Conservation (phyloP, 176 grass and related monocot genomes). For the Rhynchospora pubera region DNA sequence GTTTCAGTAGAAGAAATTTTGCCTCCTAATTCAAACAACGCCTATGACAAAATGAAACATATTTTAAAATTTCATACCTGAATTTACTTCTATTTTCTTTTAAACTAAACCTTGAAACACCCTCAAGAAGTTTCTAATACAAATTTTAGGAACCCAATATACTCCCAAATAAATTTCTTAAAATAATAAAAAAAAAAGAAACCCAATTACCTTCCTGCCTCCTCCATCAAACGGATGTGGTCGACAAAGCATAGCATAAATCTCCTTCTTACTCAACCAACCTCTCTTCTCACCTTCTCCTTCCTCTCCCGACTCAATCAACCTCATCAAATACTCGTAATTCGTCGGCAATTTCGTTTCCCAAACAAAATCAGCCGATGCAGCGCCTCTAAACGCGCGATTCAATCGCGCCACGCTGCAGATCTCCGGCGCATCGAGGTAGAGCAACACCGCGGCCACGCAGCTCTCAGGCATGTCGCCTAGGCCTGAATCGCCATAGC, state of each 20-base stretch:
- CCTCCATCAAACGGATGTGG: slow-evolving; percentile 54
- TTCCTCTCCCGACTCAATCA: background rate
- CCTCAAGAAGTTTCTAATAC: background rate
- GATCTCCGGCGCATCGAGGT: slow-evolving; percentile 87
- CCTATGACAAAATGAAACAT: background rate
- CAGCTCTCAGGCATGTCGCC: slow-evolving; percentile 97
- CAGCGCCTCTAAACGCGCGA: slow-evolving; percentile 59
- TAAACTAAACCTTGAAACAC: background rate
- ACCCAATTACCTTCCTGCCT: slow-evolving; percentile 44
- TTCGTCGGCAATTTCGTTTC: slow-evolving; percentile 61
- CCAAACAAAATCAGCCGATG: slow-evolving; percentile 78
- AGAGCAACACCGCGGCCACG: slow-evolving; percentile 59
- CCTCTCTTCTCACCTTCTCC: background rate
- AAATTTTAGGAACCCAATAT: background rate
- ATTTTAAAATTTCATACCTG: background rate
- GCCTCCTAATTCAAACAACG: no score
- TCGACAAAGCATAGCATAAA: slow-evolving; percentile 56
- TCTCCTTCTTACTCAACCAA: slow-evolving; percentile 44
- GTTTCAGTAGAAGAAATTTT: no score
- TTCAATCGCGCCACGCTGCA: slow-evolving; percentile 65
- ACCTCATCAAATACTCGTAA: slow-evolving; percentile 49
- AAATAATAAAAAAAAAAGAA: background rate
- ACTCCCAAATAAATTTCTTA: background rate
- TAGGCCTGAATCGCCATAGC: slow-evolving; percentile 46
- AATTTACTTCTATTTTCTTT: background rate